Percentiles rank a stretch among this genome's conserved stretches.
Evolutionary conservation across 2,329 filamentous ascomycete genomes (phyloP).

Genomic region (Metarhizium brunneum): DNA sequence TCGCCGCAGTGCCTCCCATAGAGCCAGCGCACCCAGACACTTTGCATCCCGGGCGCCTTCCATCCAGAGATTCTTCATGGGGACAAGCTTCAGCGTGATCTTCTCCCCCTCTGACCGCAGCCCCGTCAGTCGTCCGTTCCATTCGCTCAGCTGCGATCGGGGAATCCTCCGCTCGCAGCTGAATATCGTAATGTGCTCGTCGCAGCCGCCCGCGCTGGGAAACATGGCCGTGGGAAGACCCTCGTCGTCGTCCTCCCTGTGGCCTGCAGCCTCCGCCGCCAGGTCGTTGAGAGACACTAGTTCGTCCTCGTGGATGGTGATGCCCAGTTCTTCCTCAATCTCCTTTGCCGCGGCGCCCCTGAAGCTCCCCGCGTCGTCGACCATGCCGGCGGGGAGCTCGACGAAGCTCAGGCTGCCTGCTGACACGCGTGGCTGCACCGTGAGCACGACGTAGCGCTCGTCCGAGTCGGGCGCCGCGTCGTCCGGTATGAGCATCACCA

Average conservation of each 20-base stretch:
- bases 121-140: slow-evolving; percentile 49
- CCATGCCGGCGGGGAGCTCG: slow-evolving; percentile 51
- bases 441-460: slow-evolving; percentile 49
- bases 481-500: slow-evolving; percentile 46
- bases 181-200: slow-evolving; percentile 52
- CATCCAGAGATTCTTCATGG: slow-evolving; percentile 46
- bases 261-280: slow-evolving; percentile 28
- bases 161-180: slow-evolving; percentile 44
- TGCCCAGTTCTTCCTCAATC: slow-evolving; percentile 50
- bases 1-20: slow-evolving; percentile 47
- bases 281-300: slow-evolving; percentile 44
- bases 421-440: slow-evolving; percentile 49
- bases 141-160: slow-evolving; percentile 39
- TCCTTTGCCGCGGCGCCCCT: slow-evolving; percentile 49
- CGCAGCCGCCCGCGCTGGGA: slow-evolving; percentile 49
- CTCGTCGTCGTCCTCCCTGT: slow-evolving; percentile 44
- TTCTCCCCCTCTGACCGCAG: slow-evolving; percentile 49
- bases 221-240: slow-evolving; percentile 40
- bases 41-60: slow-evolving; percentile 50
- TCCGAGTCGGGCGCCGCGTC: slow-evolving; percentile 28
- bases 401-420: slow-evolving; percentile 40
- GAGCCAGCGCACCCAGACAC: slow-evolving; percentile 46
- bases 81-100: slow-evolving; percentile 52
- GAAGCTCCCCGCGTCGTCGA: slow-evolving; percentile 44
- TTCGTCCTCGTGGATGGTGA: slow-evolving; percentile 38